Evolutionary conservation across 1,284 basidiomycete genomes (phyloP).

Genomic region (Kwoniella shivajii): DNA sequence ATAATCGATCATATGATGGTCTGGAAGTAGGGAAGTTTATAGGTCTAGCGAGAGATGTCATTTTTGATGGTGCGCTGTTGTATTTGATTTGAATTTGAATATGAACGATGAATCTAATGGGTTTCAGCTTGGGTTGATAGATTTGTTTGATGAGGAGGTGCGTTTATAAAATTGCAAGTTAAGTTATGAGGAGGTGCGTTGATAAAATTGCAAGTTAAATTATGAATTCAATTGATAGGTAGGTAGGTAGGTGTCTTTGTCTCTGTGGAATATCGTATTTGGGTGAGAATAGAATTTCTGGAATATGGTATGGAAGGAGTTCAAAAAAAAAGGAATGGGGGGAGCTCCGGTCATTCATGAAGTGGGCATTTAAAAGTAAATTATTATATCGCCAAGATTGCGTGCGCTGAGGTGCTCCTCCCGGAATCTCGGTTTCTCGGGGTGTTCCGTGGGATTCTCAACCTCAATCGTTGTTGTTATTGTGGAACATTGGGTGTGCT

Average conservation of each 20-base stretch:
- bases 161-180: background rate
- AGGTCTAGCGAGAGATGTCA: constrained; percentile 20
- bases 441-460: no score
- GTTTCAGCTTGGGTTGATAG: background rate
- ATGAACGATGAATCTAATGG: background rate
- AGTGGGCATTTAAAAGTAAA: no score
- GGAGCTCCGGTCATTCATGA: no score
- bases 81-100: background rate
- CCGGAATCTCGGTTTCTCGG: background rate
- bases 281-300: no score
- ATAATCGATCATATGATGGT: constrained; percentile 1
- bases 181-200: background rate
- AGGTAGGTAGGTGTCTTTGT: no score
- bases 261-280: no score
- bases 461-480: background rate
- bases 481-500: background rate
- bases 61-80: constrained; percentile 14
- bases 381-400: no score
- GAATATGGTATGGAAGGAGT: no score
- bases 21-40: constrained; percentile 15
- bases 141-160: background rate
- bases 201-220: background rate
- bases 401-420: background rate
- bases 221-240: no score
- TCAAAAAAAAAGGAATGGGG: no score